These are phyloP conservation scores for Colletotrichum eremochloae DNA, from an alignment of 2,329 filamentous ascomycete genomes.

Conservation along the genomic window DNA sequence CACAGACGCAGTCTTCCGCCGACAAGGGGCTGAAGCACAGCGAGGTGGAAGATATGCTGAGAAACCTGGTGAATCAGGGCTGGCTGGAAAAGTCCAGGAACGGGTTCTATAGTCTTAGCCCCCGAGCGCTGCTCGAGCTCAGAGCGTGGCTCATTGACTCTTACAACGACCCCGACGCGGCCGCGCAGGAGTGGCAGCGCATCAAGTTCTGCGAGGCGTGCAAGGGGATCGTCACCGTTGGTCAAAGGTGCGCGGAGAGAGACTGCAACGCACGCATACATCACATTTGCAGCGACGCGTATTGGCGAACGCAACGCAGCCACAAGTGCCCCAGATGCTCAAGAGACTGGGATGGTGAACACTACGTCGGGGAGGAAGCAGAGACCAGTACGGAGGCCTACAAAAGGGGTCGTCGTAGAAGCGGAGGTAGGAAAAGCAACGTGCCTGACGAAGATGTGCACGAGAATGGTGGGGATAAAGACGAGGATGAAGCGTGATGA, in stretches of 20 bases:
- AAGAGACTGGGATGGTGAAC: constrained; percentile 62
- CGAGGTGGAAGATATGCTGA: constrained; percentile 81
- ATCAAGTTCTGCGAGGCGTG: constrained; percentile 93
- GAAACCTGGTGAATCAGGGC: constrained; percentile 78
- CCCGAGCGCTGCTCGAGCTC: constrained; percentile 87
- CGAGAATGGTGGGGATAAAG: constrained; percentile 48
- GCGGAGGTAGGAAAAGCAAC: constrained; percentile 52
- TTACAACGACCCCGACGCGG: constrained; percentile 82
- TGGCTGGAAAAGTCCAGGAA: constrained; percentile 84
- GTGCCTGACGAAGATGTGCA: constrained; percentile 45
- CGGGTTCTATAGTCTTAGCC: constrained; percentile 81
- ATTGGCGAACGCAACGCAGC: constrained; percentile 75
- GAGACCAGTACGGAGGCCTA: constrained; percentile 67
- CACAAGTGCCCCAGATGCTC: constrained; percentile 75
- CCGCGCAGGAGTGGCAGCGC: constrained; percentile 73
- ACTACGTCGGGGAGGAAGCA: constrained; percentile 69
- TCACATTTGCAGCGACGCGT: constrained; percentile 79
- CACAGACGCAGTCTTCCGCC: constrained; percentile 50
- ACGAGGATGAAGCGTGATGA: constrained; percentile 34
- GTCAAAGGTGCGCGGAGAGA: constrained; percentile 79
- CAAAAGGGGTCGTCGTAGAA: constrained; percentile 57
- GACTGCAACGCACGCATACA: constrained; percentile 81
- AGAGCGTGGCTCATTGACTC: constrained; percentile 86
- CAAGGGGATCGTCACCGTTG: constrained; percentile 88
- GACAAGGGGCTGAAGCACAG: constrained; percentile 77